phyloP scores from a whole-genome alignment of 768 basidiomycete genomes.

The Mycena capillaripes region DNA sequence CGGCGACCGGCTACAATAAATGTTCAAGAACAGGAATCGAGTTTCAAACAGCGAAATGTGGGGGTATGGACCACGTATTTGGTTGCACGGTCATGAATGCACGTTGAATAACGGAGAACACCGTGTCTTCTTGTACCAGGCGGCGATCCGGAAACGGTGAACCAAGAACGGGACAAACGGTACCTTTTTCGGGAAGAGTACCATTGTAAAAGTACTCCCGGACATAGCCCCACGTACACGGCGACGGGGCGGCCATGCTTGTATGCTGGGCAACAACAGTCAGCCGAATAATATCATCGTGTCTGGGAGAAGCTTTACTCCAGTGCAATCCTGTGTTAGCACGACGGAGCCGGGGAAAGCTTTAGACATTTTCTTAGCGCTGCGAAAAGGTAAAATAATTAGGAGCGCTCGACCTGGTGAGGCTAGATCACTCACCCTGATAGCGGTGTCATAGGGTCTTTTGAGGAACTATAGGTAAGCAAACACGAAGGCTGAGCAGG shows the following conservation, averaged over 20 bases:
- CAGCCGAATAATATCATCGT: background rate
- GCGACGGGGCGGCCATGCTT: background rate
- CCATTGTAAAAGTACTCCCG: slow-evolving; percentile 37
- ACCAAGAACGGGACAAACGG: background rate
- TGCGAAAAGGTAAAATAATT: slow-evolving; percentile 37
- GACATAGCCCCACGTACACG: slow-evolving; percentile 27
- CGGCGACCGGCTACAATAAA: too few species aligned
- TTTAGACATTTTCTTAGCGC: slow-evolving; percentile 55
- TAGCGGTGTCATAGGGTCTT: slow-evolving; percentile 40
- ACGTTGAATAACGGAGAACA: too few species aligned
- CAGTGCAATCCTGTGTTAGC: slow-evolving; percentile 57
- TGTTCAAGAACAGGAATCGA: too few species aligned
- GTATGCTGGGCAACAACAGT: background rate
- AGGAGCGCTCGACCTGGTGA: background rate
- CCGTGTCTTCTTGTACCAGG: too few species aligned
- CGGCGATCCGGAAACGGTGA: background rate
- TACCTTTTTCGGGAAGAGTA: background rate
- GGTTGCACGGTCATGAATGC: too few species aligned
- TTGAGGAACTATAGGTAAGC: background rate
- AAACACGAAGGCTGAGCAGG: background rate
- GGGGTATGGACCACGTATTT: too few species aligned
- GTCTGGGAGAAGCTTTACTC: slow-evolving; percentile 45
- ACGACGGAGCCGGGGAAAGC: slow-evolving; percentile 56
- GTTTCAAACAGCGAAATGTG: too few species aligned
- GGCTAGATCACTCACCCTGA: background rate